Evolutionary conservation across 257 asterid species (phyloP).

Genomic region (Plantago elongata): DNA sequence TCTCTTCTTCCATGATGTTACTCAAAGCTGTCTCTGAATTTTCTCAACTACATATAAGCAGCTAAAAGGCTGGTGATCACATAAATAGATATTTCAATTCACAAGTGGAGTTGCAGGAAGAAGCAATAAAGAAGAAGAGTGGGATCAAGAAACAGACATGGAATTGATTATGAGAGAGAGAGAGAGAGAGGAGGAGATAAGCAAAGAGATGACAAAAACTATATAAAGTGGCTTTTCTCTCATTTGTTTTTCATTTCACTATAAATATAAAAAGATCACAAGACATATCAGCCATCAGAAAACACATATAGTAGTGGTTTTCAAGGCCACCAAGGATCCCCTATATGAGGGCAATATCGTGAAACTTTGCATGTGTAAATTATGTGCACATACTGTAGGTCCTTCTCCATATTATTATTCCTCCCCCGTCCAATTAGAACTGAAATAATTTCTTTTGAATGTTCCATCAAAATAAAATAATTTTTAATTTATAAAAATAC

Average conservation of each 20-base stretch:
- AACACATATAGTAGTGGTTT: constrained; percentile 21
- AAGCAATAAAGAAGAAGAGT: constrained; percentile 23
- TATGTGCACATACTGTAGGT: too few species aligned
- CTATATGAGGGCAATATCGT: constrained; percentile 14
- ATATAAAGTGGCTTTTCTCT: constrained; percentile 37
- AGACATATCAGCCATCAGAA: constrained; percentile 23
- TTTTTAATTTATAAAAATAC: too few species aligned
- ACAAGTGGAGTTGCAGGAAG: constrained; percentile 17
- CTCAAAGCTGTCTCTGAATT: constrained; percentile 6
- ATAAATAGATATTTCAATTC: constrained; percentile 20
- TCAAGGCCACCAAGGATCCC: constrained; percentile 30
- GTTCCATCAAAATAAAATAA: too few species aligned
- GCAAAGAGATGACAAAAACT: constrained; percentile 31
- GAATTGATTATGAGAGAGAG: constrained; percentile 38
- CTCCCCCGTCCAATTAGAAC: too few species aligned
- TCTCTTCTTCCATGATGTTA: constrained; percentile 27
- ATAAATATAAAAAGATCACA: constrained; percentile 34
- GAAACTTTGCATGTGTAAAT: constrained; percentile 10
- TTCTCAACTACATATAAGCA: neutral
- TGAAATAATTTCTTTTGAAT: too few species aligned
- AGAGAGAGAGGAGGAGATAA: constrained; percentile 25
- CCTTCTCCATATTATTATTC: too few species aligned
- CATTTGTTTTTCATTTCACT: constrained; percentile 28
- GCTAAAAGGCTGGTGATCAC: constrained; percentile 28
- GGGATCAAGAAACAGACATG: constrained; percentile 25